These are phyloP conservation scores for Alternaria dauci DNA, from an alignment of 2,329 filamentous ascomycete species.

Conservation along the genomic window DNA sequence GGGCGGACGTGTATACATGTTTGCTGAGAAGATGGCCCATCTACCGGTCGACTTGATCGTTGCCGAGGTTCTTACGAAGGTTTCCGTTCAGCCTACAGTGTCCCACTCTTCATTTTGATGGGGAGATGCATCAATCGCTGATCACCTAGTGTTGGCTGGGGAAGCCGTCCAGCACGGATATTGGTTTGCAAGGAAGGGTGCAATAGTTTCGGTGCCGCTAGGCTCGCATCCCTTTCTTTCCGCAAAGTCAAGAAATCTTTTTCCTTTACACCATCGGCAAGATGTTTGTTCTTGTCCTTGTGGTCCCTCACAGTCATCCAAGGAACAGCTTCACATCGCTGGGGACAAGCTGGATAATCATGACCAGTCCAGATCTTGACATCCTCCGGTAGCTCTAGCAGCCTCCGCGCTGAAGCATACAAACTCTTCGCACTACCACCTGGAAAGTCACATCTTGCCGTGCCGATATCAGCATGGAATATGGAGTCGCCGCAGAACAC, in stretches of 20 bases:
- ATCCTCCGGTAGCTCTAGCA: constrained; percentile 40
- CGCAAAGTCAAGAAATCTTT: constrained; percentile 48
- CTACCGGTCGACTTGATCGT: neutral
- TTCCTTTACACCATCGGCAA: constrained; percentile 33
- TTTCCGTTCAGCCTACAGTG: neutral
- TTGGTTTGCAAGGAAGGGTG: constrained; percentile 53
- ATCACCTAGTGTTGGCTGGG: constrained; percentile 18
- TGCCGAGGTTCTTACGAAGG: neutral
- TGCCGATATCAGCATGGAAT: constrained; percentile 47
- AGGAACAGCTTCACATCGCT: constrained; percentile 31
- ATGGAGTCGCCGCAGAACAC: constrained; percentile 50
- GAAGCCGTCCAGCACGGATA: constrained; percentile 50
- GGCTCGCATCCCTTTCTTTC: constrained; percentile 38
- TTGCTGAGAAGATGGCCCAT: neutral
- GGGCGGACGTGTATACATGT: neutral
- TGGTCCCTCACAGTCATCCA: constrained; percentile 50
- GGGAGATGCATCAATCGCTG: constrained; percentile 16
- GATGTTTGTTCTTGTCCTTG: constrained; percentile 46
- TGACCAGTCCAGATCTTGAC: constrained; percentile 48
- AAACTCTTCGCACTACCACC: constrained; percentile 42
- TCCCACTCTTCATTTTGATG: constrained; percentile 1
- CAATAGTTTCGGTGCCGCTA: constrained; percentile 48
- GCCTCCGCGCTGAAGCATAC: constrained; percentile 37
- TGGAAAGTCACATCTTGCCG: constrained; percentile 48
- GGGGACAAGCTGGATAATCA: constrained; percentile 42